Evolutionary conservation across 2,329 filamentous ascomycete species (phyloP), one percentile per base, ranked within the genome.

Genomic region (Trichoderma citrinoviride): DNA sequence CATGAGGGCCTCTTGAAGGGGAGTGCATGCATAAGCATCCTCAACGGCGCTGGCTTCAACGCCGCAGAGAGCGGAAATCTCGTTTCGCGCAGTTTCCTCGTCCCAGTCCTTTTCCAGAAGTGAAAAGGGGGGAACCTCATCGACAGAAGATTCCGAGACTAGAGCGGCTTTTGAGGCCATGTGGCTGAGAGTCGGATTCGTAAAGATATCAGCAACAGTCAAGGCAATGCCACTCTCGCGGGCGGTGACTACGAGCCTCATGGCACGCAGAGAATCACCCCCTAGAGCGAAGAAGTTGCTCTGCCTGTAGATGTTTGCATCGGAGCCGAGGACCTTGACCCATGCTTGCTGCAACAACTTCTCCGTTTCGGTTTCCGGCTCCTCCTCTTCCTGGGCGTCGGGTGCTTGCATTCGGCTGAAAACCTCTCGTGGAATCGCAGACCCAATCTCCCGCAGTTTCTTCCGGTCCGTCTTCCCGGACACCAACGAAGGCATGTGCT

Each of bases 1-100:
- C 75, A 86, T 81, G 2, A 86, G 76, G 1, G 80, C 82, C 69
- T 85, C 83, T 66, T 87, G 84, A 1, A 85, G 74, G 0, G 83
- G 79, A 0, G 82, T 83, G 72, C 82, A 85, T 1, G 83, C 83
- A 61, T 84, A 86, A 0, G 83, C 71, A 65, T 87, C 83, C 55
- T 84, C 80, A 5, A 85, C 72, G 81, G 83, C 55, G 1, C 71
- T 67, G 7, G 72, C 64, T 1, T 73, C 71, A 10, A 81, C 69
- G 3, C 69, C 73, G 66, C 82, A 83, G 7, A 80, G 72, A n/a
- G 67, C 69, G 6, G 79, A 77, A 10, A 77, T 77, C 15, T 81
- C 79, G 0, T 65, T 61, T 17, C 74, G 71, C 2, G 79, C 79
- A 3, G 69, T 67, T 17, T 76, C 70, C 14, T 70, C 65, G 0